Percentiles rank a stretch among this genome's conserved stretches.
phyloP scores from a whole-genome alignment of 2,329 filamentous ascomycete genomes.

The Nannizzia gypsea region DNA sequence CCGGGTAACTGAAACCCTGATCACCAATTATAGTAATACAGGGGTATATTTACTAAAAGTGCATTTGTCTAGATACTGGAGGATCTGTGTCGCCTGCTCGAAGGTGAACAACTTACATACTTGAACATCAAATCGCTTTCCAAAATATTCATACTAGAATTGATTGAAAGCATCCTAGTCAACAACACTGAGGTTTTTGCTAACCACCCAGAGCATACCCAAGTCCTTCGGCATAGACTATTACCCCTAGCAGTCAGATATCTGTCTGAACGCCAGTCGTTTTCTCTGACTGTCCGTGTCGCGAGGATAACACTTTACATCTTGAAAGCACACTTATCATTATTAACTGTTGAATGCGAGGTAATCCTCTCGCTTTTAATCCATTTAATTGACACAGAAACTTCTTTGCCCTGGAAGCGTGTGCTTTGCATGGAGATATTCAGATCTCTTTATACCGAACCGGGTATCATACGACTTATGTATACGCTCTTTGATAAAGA shows the following conservation, averaged over 20 bases:
- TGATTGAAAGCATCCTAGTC: conserved; percentile 80
- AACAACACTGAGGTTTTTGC: conserved; percentile 75
- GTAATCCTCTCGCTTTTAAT: conserved; percentile 71
- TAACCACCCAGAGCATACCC: conserved; percentile 64
- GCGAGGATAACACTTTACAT: conserved; percentile 74
- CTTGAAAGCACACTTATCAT: conserved; percentile 62
- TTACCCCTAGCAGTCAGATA: conserved; percentile 73
- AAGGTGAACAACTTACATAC: conserved; percentile 72
- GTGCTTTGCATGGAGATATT: conserved; percentile 87
- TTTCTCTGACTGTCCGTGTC: conserved; percentile 70
- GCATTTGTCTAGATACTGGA: conserved; percentile 57
- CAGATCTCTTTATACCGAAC: conserved; percentile 70
- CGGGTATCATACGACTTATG: conserved; percentile 63
- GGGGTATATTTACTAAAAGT: conserved; percentile 8
- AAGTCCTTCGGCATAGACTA: conserved; percentile 63
- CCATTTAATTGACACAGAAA: conserved; percentile 76
- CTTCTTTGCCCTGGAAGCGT: conserved; percentile 68
- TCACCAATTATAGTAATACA: not conserved
- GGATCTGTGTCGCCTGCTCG: conserved; percentile 77
- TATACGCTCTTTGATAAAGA: conserved; percentile 68
- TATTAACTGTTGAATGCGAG: conserved; percentile 67
- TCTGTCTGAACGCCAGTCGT: conserved; percentile 65
- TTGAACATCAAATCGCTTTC: conserved; percentile 67
- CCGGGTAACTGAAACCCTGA: conserved; percentile 39
- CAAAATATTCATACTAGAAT: conserved; percentile 73